These are phyloP conservation scores for Rhodotorula kratochvilovae DNA, from an alignment of 768 basidiomycete species.

Conservation along the genomic window DNA sequence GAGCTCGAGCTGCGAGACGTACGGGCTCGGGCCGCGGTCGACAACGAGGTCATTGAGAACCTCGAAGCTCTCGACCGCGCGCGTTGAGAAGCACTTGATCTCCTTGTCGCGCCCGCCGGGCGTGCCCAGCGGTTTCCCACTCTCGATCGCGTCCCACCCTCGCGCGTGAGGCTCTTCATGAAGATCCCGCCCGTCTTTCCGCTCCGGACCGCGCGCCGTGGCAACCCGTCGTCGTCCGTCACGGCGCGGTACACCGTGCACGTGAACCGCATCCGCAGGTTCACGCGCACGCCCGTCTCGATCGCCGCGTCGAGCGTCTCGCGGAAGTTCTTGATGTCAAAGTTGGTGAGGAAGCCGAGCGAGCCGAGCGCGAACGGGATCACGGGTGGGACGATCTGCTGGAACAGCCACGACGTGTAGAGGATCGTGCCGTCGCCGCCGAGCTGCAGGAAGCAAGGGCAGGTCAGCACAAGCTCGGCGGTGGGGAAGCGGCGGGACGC, in stretches of 20 bases:
- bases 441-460: constrained; percentile 55
- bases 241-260: constrained; percentile 96
- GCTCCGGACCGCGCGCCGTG: constrained; percentile 75
- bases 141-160: constrained; percentile 97
- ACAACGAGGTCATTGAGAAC: constrained; percentile 96
- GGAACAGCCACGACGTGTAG: constrained; percentile 99
- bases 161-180: constrained; percentile 84
- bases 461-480: no score
- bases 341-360: constrained; percentile 94
- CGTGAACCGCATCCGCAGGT: constrained; percentile 97
- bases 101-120: constrained; percentile 63
- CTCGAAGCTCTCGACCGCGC: constrained; percentile 93
- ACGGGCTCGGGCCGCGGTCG: constrained; percentile 95
- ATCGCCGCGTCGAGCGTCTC: constrained; percentile 79
- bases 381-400: constrained; percentile 96
- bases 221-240: constrained; percentile 61
- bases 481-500: constrained; percentile 50
- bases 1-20: constrained; percentile 88
- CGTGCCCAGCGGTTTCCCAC: constrained; percentile 46
- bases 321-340: constrained; percentile 82
- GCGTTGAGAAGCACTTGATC: constrained; percentile 95
- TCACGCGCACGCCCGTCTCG: constrained; percentile 90
- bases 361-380: constrained; percentile 95
- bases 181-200: constrained; percentile 93
- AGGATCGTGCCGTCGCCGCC: constrained; percentile 98